Percentiles rank a stretch among this genome's conserved stretches.
These are phyloP conservation scores for Aspergillaceae sp. DNA, from an alignment of 2,329 filamentous ascomycete genomes.

Conservation along the genomic window DNA sequence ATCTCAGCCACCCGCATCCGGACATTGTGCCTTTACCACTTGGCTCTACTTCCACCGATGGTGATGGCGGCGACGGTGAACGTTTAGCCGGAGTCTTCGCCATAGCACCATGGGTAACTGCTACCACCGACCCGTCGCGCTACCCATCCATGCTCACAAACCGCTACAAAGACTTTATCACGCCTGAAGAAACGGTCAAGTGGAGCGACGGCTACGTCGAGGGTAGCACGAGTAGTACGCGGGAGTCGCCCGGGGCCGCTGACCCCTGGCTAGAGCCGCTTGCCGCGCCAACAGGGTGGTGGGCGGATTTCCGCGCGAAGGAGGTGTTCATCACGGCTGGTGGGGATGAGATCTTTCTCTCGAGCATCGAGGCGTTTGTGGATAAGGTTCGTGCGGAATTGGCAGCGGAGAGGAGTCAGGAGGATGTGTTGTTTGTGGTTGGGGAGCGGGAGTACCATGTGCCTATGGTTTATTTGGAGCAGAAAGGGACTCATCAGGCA, in stretches of 20 bases:
- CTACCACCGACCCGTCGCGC: slow-evolving; percentile 24
- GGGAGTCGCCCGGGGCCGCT: slow-evolving; percentile 20
- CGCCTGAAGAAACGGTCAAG: slow-evolving; percentile 20
- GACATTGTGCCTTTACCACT: slow-evolving; percentile 28
- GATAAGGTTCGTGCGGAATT: slow-evolving; percentile 19
- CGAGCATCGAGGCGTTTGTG: slow-evolving; percentile 22
- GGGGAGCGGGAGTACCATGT: not conserved
- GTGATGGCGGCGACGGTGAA: slow-evolving; percentile 11
- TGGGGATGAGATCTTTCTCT: slow-evolving; percentile 45
- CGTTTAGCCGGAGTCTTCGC: slow-evolving; percentile 39
- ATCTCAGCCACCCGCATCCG: slow-evolving; percentile 46
- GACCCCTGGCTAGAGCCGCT: slow-evolving; percentile 44
- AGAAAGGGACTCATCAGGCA: slow-evolving; percentile 11
- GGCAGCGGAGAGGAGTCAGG: not conserved
- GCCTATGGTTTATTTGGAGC: not conserved
- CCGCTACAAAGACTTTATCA: slow-evolving; percentile 43
- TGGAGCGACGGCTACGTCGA: slow-evolving; percentile 42
- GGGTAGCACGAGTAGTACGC: slow-evolving; percentile 12
- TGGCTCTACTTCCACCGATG: slow-evolving; percentile 22
- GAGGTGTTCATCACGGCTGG: slow-evolving; percentile 47
- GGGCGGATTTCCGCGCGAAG: slow-evolving; percentile 39
- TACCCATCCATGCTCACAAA: slow-evolving; percentile 38
- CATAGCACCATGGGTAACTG: slow-evolving; percentile 50
- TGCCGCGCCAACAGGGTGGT: slow-evolving; percentile 44
- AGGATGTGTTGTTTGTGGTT: not conserved